phyloP scores from a whole-genome alignment of 805 yeast genomes.

The Ogataea henricii region DNA sequence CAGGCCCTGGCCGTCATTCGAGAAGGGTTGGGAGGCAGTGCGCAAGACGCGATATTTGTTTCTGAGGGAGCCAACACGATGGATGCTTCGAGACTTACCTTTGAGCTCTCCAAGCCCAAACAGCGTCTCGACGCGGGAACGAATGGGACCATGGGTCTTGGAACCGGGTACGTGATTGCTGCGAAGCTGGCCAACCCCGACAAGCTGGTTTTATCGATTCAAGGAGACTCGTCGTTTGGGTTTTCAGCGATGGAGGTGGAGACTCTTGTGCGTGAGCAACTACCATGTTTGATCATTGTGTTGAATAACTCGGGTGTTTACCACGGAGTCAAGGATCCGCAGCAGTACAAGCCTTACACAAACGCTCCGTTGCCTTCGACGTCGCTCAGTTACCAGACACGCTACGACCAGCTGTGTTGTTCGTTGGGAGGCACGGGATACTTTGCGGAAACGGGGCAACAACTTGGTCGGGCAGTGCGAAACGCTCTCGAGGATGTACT shows the following conservation, averaged over 20 bases:
- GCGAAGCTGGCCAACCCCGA: conserved; percentile 49
- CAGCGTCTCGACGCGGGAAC: conserved; percentile 72
- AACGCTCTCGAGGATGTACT: conserved; percentile 37
- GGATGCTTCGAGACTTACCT: conserved; percentile 68
- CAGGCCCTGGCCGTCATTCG: conserved; percentile 54
- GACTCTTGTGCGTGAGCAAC: conserved; percentile 56
- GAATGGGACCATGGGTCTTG: conserved; percentile 78
- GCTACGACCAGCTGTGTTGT: conserved; percentile 57
- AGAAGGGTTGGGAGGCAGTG: conserved; percentile 36
- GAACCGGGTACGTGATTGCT: conserved; percentile 69
- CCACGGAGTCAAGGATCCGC: conserved; percentile 51
- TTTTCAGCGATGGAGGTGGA: conserved; percentile 75
- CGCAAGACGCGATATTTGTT: conserved; percentile 44
- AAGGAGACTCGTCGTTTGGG: conserved; percentile 80
- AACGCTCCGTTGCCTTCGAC: conserved; percentile 52
- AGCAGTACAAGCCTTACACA: conserved; percentile 18
- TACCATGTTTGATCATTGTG: conserved; percentile 60
- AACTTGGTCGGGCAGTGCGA: conserved; percentile 39
- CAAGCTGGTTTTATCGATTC: conserved; percentile 55
- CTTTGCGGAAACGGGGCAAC: conserved; percentile 42
- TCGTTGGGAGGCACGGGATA: conserved; percentile 61
- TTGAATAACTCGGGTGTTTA: conserved; percentile 77
- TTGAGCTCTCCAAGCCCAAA: conserved; percentile 53
- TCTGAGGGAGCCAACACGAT: conserved; percentile 80
- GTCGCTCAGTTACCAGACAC: conserved; percentile 55